These are phyloP conservation scores for Hypoxylon rickii DNA, from an alignment of 495 filamentous ascomycete genomes.

Conservation along the genomic window DNA sequence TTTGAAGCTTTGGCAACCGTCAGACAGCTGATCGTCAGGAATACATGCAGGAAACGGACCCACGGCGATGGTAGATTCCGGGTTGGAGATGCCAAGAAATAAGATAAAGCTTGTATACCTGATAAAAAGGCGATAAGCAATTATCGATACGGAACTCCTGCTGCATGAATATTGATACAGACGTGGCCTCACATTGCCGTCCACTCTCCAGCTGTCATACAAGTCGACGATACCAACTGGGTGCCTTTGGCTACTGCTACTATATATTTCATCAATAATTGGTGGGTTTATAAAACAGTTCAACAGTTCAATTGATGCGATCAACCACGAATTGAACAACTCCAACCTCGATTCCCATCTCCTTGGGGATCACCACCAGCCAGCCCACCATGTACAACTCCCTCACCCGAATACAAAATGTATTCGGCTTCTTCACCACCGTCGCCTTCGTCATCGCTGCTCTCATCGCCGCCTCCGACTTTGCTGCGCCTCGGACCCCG, in stretches of 20 bases:
- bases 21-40: too few relatives aligned
- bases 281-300: too few relatives aligned
- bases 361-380: not conserved
- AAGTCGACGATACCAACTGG: not conserved
- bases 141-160: slow-evolving; percentile 23
- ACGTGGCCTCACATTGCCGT: slow-evolving; percentile 34
- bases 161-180: slow-evolving; percentile 16
- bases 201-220: not conserved
- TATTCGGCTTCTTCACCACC: slow-evolving; percentile 97
- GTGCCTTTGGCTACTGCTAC: too few relatives aligned
- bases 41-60: too few relatives aligned
- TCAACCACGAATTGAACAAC: not conserved
- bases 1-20: too few relatives aligned
- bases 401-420: slow-evolving; percentile 81
- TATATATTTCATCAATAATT: too few relatives aligned
- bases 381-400: slow-evolving; percentile 78
- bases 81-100: slow-evolving; percentile 30
- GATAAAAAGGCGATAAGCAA: slow-evolving; percentile 35
- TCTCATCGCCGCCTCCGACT: slow-evolving; percentile 75
- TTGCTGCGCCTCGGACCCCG: slow-evolving; percentile 71
- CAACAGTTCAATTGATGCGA: slow-evolving; percentile 1
- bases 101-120: slow-evolving; percentile 1
- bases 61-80: too few relatives aligned
- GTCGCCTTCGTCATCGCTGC: slow-evolving; percentile 81
- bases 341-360: not conserved